These are phyloP conservation scores for Pythium guiyangense DNA, from an alignment of 352 stramenopile genomes.

Conservation along the genomic window DNA sequence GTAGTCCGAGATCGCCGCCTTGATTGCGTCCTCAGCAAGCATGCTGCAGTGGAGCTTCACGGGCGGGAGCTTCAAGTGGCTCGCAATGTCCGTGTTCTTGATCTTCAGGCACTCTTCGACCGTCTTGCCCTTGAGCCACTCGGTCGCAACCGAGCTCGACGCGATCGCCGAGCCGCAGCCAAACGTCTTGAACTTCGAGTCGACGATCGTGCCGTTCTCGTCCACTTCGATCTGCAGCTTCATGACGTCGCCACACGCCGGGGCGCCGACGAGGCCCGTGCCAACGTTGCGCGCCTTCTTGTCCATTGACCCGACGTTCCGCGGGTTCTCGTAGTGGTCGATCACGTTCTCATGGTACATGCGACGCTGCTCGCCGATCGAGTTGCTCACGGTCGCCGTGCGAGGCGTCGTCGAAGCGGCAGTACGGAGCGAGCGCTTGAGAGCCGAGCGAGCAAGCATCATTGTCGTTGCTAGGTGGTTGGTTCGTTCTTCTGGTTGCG, in stretches of 20 bases:
- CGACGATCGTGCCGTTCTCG: slow-evolving; percentile 94
- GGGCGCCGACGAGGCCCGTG: slow-evolving; percentile 97
- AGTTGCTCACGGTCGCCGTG: not conserved
- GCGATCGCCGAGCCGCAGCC: slow-evolving; percentile 98
- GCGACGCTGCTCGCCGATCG: slow-evolving; percentile 33
- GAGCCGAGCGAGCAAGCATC: slow-evolving; percentile 51
- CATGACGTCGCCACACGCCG: slow-evolving; percentile 99
- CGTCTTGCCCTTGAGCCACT: slow-evolving; percentile 99
- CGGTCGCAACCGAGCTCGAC: slow-evolving; percentile 94
- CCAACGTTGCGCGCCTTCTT: slow-evolving; percentile 96
- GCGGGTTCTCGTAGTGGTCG: slow-evolving; percentile 99
- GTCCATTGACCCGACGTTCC: slow-evolving; percentile 98
- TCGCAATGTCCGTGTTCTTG: slow-evolving; percentile 99
- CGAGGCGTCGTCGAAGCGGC: slow-evolving; percentile 7
- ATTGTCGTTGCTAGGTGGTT: slow-evolving; percentile 1
- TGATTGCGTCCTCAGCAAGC: slow-evolving; percentile 99
- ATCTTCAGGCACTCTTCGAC: slow-evolving; percentile 93
- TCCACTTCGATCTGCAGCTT: slow-evolving; percentile 98
- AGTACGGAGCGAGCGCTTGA: slow-evolving; percentile 52
- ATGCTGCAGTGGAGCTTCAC: slow-evolving; percentile 99
- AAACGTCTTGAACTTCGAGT: slow-evolving; percentile 99
- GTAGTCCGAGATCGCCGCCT: slow-evolving; percentile 98
- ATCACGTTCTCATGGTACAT: slow-evolving; percentile 99
- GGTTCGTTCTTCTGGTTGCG: too few species aligned
- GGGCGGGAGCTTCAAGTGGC: slow-evolving; percentile 98